Evolutionary conservation across 306 rosid species (phyloP).

Genomic region (Malus orientalis): DNA sequence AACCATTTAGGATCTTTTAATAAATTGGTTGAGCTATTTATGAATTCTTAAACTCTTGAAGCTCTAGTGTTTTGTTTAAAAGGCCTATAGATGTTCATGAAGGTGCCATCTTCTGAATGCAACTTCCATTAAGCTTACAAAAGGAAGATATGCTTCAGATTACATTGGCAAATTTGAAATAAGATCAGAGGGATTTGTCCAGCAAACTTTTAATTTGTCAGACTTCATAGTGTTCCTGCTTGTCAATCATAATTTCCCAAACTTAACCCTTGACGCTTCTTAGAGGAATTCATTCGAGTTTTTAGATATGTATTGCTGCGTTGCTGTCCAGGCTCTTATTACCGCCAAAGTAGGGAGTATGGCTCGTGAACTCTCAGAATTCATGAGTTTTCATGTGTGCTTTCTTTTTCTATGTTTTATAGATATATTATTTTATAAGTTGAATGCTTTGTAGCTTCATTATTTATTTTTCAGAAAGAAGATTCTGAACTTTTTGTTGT

Average conservation of each 20-base stretch:
- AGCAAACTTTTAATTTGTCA: not conserved
- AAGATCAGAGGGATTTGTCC: not conserved
- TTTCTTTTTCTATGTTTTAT: not conserved
- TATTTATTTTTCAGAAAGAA: not conserved
- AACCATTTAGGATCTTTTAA: not conserved
- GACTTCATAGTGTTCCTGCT: not conserved
- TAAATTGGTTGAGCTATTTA: not conserved
- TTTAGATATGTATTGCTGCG: not conserved
- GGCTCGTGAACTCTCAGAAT: not conserved
- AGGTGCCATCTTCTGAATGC: not conserved
- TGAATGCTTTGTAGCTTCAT: not conserved
- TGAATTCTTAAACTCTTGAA: not conserved
- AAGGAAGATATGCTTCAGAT: not conserved
- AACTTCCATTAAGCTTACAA: not conserved
- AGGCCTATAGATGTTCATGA: not conserved
- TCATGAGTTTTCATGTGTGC: not conserved
- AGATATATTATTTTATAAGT: not conserved
- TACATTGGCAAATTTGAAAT: not conserved
- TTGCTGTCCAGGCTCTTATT: not conserved
- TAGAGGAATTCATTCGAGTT: not conserved
- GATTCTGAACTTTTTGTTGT: slow-evolving; percentile 1
- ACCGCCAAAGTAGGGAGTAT: not conserved
- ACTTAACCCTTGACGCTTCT: not conserved
- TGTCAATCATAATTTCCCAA: not conserved
- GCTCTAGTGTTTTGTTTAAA: not conserved